A percentile compares a stretch with the other conserved stretches of the same genome.
Evolutionary conservation across 768 basidiomycete genomes (phyloP).

Genomic region (Russula sp.): DNA sequence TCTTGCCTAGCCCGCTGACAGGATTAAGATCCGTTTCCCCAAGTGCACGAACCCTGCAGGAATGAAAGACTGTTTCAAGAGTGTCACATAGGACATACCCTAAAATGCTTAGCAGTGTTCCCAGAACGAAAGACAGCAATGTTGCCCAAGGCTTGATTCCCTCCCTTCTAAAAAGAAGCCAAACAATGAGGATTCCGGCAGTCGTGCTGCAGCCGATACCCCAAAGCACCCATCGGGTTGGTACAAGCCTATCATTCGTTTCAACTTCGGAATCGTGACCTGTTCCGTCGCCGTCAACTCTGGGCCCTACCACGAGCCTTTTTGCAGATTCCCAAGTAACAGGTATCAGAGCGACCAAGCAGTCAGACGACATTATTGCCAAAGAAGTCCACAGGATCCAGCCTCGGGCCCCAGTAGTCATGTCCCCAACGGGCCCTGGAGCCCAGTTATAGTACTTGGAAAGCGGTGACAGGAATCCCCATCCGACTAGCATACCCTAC

Average conservation of each 20-base stretch:
- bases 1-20: conserved; percentile 89
- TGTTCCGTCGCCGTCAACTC: conserved; percentile 25
- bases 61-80: not conserved
- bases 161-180: conserved; percentile 83
- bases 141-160: conserved; percentile 97
- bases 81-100: conserved; percentile 47
- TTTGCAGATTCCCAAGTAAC: conserved; percentile 51
- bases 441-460: conserved; percentile 85
- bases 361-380: conserved; percentile 94
- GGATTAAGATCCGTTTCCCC: conserved; percentile 96
- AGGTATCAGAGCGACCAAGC: conserved; percentile 78
- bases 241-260: conserved; percentile 74
- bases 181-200: conserved; percentile 73
- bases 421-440: conserved; percentile 84
- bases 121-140: conserved; percentile 73
- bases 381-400: conserved; percentile 97
- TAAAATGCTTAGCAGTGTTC: conserved; percentile 78
- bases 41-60: conserved; percentile 74
- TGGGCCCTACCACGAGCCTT: conserved; percentile 28
- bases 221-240: conserved; percentile 64
- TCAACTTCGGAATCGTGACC: conserved; percentile 64
- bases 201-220: conserved; percentile 60
- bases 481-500: conserved; percentile 94
- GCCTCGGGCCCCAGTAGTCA: conserved; percentile 82
- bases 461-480: conserved; percentile 89